Base-by-base conservation (phyloP, 2,329 filamentous ascomycete genomes). In the Beauveria asiatica region DNA sequence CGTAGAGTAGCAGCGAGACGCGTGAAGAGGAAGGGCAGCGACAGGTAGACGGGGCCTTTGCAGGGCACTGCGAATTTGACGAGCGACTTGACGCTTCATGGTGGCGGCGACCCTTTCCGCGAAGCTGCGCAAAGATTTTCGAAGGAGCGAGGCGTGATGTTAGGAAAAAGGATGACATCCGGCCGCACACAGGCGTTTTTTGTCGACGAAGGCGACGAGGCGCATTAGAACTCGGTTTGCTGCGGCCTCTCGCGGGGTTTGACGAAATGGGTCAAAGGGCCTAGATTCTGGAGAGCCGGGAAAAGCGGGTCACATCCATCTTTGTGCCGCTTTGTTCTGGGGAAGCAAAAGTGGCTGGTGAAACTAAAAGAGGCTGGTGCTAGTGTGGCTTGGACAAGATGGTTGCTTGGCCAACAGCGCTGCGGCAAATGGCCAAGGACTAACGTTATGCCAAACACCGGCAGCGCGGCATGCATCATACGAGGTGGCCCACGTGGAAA, bases 1-100 rank as follows among this genome's bases (percentile, higher is more conserved):
- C 54, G 81, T 80, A 60, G 82, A 85, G 70, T 84, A 84, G 63
- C 65, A 70, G 44, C 70, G 65, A 37, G 61, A 59, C 21, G 52
- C 57, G 57, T 57, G 61, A 30, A 62, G 45, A 25, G 57, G 57
- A 19, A 60, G 45, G 44, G 56, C 50, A 13, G 25, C 42, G 41
- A 27, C 50, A n/a, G 55, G 41, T 10, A 48, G 57, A 55, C 45
- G 50, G 16, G 63, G 63, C 39, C 63, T 61, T 61, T 63, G 62
- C 60, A 70, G 63, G 60, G 64, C 70, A 63, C 66, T 68, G 60
- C 66, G 67, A 52, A 72, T 62, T 42, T 70, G 71, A 57, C 67
- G 67, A 54, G 70, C 63, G 53, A 65, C 64, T 63, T 70, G 69
- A 52, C 68, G 69, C 67, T 72, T 72, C 72, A 74, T 74, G 60